Conservation (phyloP, 805 yeast species). For the Pichia kluyveri region DNA sequence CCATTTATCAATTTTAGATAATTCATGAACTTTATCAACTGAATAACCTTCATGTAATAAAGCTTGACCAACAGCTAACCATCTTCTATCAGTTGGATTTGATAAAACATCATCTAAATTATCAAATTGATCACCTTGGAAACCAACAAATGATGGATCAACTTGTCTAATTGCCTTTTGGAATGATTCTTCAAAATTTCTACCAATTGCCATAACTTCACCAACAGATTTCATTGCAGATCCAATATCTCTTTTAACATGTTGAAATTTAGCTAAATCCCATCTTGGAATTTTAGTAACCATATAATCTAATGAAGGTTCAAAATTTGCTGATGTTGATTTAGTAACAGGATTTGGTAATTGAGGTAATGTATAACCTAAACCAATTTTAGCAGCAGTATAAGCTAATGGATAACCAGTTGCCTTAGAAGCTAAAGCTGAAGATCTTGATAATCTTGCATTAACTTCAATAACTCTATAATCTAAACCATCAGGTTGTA, state of each 20-base stretch:
- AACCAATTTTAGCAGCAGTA: slow-evolving; percentile 95
- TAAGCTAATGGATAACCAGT: slow-evolving; percentile 98
- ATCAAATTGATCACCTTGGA: slow-evolving; percentile 79
- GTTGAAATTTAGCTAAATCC: slow-evolving; percentile 94
- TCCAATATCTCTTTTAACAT: slow-evolving; percentile 88
- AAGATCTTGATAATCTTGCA: slow-evolving; percentile 93
- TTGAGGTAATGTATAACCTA: slow-evolving; percentile 91
- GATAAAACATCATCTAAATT: slow-evolving; percentile 67
- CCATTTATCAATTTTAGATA: slow-evolving; percentile 93
- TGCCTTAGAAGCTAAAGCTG: slow-evolving; percentile 97
- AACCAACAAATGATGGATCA: slow-evolving; percentile 83
- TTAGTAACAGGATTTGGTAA: slow-evolving; percentile 94
- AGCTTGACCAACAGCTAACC: slow-evolving; percentile 98
- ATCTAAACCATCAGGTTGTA: slow-evolving; percentile 92
- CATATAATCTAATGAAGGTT: slow-evolving; percentile 93
- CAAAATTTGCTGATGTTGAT: slow-evolving; percentile 93
- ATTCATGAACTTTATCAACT: slow-evolving; percentile 86
- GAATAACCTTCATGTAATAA: slow-evolving; percentile 82
- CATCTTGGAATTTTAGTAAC: slow-evolving; percentile 98
- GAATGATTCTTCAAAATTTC: slow-evolving; percentile 94
- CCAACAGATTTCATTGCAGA: slow-evolving; percentile 98
- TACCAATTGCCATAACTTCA: slow-evolving; percentile 98
- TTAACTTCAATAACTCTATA: slow-evolving; percentile 96
- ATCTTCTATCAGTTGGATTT: slow-evolving; percentile 91
- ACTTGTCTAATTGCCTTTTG: slow-evolving; percentile 96